Evolutionary conservation across 129 eudicot genomes (phyloP).

Genomic region (Logfia minima): DNA sequence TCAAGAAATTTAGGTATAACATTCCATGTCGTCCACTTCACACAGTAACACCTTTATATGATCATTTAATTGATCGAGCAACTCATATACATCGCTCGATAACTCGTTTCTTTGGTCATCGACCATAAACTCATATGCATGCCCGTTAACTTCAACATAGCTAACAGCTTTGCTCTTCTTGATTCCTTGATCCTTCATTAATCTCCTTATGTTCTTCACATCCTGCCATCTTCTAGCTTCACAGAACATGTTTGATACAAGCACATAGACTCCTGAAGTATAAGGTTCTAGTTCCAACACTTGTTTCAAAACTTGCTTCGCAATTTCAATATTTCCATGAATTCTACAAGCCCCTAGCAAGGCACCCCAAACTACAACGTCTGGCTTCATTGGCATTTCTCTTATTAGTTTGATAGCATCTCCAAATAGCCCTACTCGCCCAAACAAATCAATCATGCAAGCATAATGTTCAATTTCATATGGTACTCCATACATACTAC

Average conservation of each 20-base stretch:
- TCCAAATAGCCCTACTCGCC: conserved; percentile 37
- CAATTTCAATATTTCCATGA: conserved; percentile 33
- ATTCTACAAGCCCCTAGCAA: conserved; percentile 47
- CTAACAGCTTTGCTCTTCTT: conserved; percentile 33
- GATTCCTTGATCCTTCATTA: conserved; percentile 44
- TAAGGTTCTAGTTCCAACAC: conserved; percentile 38
- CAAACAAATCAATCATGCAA: conserved; percentile 43
- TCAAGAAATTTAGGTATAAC: not conserved
- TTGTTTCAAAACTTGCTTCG: conserved; percentile 40
- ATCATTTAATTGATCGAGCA: conserved; percentile 16
- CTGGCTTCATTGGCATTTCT: conserved; percentile 44
- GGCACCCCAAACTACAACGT: conserved; percentile 46
- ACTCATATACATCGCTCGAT: conserved; percentile 27
- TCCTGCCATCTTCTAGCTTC: conserved; percentile 46
- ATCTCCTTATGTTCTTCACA: conserved; percentile 43
- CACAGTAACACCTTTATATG: conserved; percentile 20
- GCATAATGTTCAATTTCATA: conserved; percentile 40
- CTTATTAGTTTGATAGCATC: conserved; percentile 32
- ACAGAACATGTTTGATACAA: conserved; percentile 39
- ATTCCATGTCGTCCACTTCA: not conserved
- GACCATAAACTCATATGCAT: conserved; percentile 33
- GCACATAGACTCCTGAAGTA: conserved; percentile 36
- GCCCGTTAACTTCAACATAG: conserved; percentile 37
- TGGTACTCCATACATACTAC: conserved; percentile 7
- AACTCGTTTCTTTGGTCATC: conserved; percentile 36